A percentile compares a stretch with the other conserved stretches of the same genome.
Conservation (phyloP, 352 stramenopile genomes). For the Phytophthora boehmeriae region DNA sequence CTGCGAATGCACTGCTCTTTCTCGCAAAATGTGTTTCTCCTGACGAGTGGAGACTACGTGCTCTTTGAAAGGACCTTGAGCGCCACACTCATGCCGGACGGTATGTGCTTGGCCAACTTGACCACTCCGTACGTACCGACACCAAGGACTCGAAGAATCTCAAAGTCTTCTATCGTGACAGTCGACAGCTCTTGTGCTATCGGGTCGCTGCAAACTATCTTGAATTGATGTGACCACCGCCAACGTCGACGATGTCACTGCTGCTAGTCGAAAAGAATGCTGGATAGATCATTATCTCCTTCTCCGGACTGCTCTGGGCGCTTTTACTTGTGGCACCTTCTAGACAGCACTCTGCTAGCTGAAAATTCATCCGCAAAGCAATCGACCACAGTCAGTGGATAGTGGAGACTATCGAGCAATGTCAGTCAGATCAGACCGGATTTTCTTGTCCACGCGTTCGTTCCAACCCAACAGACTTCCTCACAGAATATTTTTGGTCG, state of each 20-base stretch:
- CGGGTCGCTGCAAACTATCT: constrained; percentile 33
- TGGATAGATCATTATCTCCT: constrained; percentile 25
- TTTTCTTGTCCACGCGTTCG: not conserved
- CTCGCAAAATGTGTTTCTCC: constrained; percentile 80
- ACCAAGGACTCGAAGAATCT: constrained; percentile 72
- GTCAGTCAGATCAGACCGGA: not conserved
- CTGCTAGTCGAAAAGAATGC: not conserved
- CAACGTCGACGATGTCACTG: no score
- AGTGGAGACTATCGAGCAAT: constrained; percentile 8
- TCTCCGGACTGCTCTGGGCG: constrained; percentile 10
- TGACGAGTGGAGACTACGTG: constrained; percentile 74
- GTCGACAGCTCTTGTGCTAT: constrained; percentile 39
- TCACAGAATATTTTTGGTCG: not conserved
- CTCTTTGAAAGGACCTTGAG: constrained; percentile 83
- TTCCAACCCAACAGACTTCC: not conserved
- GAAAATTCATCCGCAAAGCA: constrained; percentile 26
- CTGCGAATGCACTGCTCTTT: constrained; percentile 68
- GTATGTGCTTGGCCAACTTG: constrained; percentile 72
- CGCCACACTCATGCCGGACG: constrained; percentile 64
- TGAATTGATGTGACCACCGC: constrained; percentile 7
- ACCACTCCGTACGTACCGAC: constrained; percentile 83
- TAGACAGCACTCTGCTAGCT: constrained; percentile 22
- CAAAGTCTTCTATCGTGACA: constrained; percentile 60
- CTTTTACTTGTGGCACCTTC: not conserved
- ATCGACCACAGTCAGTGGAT: constrained; percentile 13